phyloP scores from a whole-genome alignment of 495 filamentous ascomycete genomes.

The Neurospora hispaniola region DNA sequence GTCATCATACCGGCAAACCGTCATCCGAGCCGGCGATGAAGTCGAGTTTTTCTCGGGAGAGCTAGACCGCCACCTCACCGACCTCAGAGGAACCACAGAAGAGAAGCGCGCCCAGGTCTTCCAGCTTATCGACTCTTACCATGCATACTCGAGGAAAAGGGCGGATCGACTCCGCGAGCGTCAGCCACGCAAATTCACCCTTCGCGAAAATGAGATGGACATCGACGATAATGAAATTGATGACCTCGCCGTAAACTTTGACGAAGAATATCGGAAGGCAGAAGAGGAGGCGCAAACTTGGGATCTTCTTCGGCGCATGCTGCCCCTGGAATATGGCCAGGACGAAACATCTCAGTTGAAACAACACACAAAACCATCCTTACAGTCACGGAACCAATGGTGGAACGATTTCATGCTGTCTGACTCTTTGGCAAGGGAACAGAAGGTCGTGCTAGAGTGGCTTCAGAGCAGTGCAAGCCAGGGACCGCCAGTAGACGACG shows the following conservation, averaged over 20 bases:
- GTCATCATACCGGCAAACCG: conserved; percentile 18
- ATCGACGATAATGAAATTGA: conserved; percentile 32
- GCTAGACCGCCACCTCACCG: conserved; percentile 31
- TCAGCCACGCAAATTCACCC: conserved; percentile 4
- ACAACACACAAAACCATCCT: not conserved
- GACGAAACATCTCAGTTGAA: conserved; percentile 22
- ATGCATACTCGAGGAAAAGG: conserved; percentile 28
- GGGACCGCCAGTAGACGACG: conserved; percentile 57
- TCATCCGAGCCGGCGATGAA: conserved; percentile 26
- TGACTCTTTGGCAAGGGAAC: conserved; percentile 49
- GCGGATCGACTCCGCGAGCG: conserved; percentile 27
- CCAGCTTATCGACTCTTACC: conserved; percentile 33
- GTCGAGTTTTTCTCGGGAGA: conserved; percentile 36
- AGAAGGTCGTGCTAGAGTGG: conserved; percentile 71
- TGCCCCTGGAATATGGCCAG: conserved; percentile 41
- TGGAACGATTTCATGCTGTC: conserved; percentile 39
- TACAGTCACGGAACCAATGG: conserved; percentile 19
- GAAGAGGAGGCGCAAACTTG: conserved; percentile 74
- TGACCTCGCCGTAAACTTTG: conserved; percentile 23
- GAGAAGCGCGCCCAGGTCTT: conserved; percentile 35
- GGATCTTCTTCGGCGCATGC: conserved; percentile 61
- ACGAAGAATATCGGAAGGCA: conserved; percentile 26
- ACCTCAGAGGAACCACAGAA: conserved; percentile 15
- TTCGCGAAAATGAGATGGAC: conserved; percentile 46
- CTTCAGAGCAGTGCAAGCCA: conserved; percentile 60